A percentile compares a stretch with the other conserved stretches of the same genome.
These are phyloP conservation scores for Pilasporangium apinafurcum DNA, from an alignment of 352 stramenopile species.

Conservation along the genomic window DNA sequence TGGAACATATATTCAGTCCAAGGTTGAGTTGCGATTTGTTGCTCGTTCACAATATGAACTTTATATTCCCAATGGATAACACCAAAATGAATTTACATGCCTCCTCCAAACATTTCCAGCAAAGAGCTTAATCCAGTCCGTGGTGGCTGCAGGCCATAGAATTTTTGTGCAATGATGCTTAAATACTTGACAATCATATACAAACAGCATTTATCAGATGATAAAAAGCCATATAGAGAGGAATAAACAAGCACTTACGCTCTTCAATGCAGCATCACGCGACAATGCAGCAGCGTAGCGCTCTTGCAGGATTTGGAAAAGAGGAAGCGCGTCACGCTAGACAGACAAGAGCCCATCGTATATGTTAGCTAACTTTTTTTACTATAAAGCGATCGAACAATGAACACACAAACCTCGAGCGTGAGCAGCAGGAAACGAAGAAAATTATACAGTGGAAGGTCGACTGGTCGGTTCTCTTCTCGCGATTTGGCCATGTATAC, in stretches of 20 bases:
- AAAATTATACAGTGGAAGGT: slow-evolving; percentile 83
- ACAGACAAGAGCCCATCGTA: slow-evolving; percentile 1
- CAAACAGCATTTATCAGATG: background rate
- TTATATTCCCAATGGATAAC: too few relatives aligned
- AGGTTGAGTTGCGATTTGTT: too few relatives aligned
- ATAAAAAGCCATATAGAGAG: background rate
- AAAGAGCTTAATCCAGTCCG: slow-evolving; percentile 74
- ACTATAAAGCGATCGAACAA: background rate
- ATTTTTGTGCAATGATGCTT: slow-evolving; percentile 81
- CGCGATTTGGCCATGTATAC: slow-evolving; percentile 51
- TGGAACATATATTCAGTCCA: too few relatives aligned
- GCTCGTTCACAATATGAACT: too few relatives aligned
- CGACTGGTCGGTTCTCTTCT: slow-evolving; percentile 24
- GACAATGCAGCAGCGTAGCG: slow-evolving; percentile 68
- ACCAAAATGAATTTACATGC: too few relatives aligned
- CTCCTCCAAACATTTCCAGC: slow-evolving; percentile 79
- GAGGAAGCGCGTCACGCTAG: slow-evolving; percentile 72
- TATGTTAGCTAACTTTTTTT: background rate
- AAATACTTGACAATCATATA: slow-evolving; percentile 50
- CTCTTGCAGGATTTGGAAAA: slow-evolving; percentile 87
- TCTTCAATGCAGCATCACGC: slow-evolving; percentile 70
- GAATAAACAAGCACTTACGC: slow-evolving; percentile 32
- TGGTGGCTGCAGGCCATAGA: slow-evolving; percentile 78
- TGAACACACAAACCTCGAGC: slow-evolving; percentile 45
- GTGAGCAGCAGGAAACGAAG: slow-evolving; percentile 79